Conservation (phyloP, 768 basidiomycete species). For the Kwoniella bestiolae region DNA sequence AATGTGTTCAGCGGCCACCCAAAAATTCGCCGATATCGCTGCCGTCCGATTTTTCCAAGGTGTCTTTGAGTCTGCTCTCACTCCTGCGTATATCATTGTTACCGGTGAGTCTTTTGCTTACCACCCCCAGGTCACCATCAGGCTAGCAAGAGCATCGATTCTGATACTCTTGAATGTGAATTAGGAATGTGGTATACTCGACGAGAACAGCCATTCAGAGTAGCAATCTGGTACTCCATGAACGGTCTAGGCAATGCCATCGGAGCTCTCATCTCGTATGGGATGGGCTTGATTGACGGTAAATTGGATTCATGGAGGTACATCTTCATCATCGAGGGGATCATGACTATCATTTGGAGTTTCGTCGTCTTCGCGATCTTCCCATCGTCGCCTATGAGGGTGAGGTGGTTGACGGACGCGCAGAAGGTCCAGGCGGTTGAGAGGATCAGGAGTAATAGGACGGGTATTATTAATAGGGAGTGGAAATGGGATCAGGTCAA, state of each 20-base stretch:
- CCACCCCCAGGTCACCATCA: background rate
- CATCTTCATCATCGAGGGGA: slow-evolving; percentile 14
- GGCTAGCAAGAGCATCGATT: background rate
- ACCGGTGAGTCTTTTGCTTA: slow-evolving; percentile 26
- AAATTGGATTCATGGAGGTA: slow-evolving; percentile 11
- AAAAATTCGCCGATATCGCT: slow-evolving; percentile 34
- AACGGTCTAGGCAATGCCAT: slow-evolving; percentile 58
- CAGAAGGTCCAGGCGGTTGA: slow-evolving; percentile 36
- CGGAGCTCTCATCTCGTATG: slow-evolving; percentile 53
- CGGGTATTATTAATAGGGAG: slow-evolving; percentile 34
- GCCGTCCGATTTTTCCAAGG: slow-evolving; percentile 50
- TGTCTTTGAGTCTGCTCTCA: slow-evolving; percentile 48
- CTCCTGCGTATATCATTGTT: slow-evolving; percentile 49
- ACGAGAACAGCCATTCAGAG: slow-evolving; percentile 55
- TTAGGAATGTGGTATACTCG: slow-evolving; percentile 51
- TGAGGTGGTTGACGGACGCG: slow-evolving; percentile 31
- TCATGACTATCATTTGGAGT: slow-evolving; percentile 12
- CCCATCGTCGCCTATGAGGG: slow-evolving; percentile 17
- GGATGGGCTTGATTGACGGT: slow-evolving; percentile 9
- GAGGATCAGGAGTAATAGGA: slow-evolving; percentile 38
- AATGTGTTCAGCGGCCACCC: slow-evolving; percentile 9
- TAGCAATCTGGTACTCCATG: slow-evolving; percentile 55
- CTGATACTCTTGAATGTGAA: background rate
- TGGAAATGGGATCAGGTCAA: slow-evolving; percentile 38
- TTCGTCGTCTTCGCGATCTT: slow-evolving; percentile 6